Evolutionary conservation across 2,329 filamentous ascomycete species (phyloP).

Genomic region (Fusarium chlamydosporum): DNA sequence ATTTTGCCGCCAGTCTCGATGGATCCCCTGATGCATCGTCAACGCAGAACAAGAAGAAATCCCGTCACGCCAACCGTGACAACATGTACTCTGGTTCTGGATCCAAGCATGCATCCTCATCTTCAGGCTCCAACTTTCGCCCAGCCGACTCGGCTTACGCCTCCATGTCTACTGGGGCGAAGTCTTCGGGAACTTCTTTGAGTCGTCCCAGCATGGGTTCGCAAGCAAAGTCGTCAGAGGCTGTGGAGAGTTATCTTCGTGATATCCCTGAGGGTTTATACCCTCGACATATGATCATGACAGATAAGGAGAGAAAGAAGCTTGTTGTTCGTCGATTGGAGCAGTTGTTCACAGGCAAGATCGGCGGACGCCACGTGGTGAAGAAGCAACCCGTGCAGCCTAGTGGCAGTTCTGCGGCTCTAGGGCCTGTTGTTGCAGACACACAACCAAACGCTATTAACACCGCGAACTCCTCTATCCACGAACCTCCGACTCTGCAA

Average conservation of each 20-base stretch:
- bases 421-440: slow-evolving; percentile 48
- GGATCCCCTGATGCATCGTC: slow-evolving; percentile 61
- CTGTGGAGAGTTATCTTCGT: slow-evolving; percentile 77
- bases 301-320: slow-evolving; percentile 81
- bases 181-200: slow-evolving; percentile 60
- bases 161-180: slow-evolving; percentile 72
- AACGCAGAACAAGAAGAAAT: slow-evolving; percentile 59
- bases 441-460: slow-evolving; percentile 43
- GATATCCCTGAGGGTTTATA: slow-evolving; percentile 80
- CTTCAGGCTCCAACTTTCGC: slow-evolving; percentile 67
- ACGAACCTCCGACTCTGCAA: slow-evolving; percentile 55
- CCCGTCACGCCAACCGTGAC: slow-evolving; percentile 57
- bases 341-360: slow-evolving; percentile 84
- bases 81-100: slow-evolving; percentile 59
- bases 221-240: slow-evolving; percentile 62
- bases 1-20: slow-evolving; percentile 76
- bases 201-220: slow-evolving; percentile 56
- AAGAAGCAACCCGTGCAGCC: slow-evolving; percentile 45
- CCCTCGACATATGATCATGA: slow-evolving; percentile 72
- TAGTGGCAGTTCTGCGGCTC: slow-evolving; percentile 18
- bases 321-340: slow-evolving; percentile 82
- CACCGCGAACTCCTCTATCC: slow-evolving; percentile 40
- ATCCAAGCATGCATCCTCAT: slow-evolving; percentile 67
- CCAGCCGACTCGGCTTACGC: slow-evolving; percentile 75
- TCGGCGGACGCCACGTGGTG: slow-evolving; percentile 58